Percentiles rank a stretch among this genome's conserved stretches.
Evolutionary conservation across 2,329 filamentous ascomycete genomes (phyloP).

Genomic region (Chrysoporthe cubensis): DNA sequence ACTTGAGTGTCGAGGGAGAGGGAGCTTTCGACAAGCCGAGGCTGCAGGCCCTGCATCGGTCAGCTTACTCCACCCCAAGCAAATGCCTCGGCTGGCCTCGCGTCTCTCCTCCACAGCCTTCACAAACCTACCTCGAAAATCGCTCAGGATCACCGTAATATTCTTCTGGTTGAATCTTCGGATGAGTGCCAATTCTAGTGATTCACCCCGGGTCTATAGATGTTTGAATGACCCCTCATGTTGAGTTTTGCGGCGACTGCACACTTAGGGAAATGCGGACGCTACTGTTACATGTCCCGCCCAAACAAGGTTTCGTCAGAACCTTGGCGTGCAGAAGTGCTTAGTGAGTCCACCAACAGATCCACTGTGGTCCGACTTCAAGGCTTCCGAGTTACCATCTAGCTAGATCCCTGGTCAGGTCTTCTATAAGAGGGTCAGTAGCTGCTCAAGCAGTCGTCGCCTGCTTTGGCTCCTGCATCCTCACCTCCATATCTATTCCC

Average conservation of each 20-base stretch:
- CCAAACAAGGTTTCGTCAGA: background rate
- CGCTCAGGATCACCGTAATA: background rate
- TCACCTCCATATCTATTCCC: background rate
- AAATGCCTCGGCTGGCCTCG: conserved; percentile 3
- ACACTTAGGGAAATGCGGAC: background rate
- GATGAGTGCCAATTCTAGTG: background rate
- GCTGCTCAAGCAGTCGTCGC: background rate
- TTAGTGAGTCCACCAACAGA: background rate
- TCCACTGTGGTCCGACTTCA: background rate
- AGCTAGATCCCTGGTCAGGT: background rate
- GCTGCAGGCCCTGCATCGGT: background rate
- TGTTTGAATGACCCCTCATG: background rate
- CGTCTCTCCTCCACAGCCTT: background rate
- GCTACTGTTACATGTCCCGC: background rate
- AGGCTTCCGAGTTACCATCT: background rate
- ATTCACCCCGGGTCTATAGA: background rate
- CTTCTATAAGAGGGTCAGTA: background rate
- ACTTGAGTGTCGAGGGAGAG: no score
- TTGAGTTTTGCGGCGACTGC: background rate
- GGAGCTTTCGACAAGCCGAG: background rate
- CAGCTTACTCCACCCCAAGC: background rate
- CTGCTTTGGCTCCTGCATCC: background rate
- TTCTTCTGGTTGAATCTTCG: background rate
- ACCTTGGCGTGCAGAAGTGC: background rate
- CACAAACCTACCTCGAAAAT: background rate